Evolutionary conservation across 2,329 filamentous ascomycete genomes (phyloP).

Genomic region (Leptographium procerum): DNA sequence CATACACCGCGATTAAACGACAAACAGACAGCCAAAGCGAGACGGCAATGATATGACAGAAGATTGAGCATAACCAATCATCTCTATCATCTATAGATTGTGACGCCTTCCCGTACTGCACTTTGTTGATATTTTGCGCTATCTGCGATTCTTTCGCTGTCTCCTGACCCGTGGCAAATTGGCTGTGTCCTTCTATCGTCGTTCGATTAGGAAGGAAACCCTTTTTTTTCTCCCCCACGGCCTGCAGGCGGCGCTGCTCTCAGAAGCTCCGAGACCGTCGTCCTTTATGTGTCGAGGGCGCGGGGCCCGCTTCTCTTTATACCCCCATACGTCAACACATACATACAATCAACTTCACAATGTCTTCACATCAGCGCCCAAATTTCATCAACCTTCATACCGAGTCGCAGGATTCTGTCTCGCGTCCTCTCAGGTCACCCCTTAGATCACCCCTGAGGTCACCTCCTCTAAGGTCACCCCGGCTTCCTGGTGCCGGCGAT

Average conservation of each 20-base stretch:
- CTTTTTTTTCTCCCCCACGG: neutral
- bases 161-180: neutral
- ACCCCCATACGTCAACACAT: neutral
- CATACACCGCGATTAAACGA: neutral
- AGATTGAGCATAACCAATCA: neutral
- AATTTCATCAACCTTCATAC: constrained; percentile 49
- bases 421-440: constrained; percentile 55
- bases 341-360: neutral
- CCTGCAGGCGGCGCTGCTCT: neutral
- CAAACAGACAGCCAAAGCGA: neutral
- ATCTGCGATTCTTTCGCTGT: neutral
- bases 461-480: constrained; percentile 56
- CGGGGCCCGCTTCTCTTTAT: neutral
- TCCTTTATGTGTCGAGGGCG: neutral
- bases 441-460: constrained; percentile 49
- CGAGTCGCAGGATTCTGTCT: constrained; percentile 40
- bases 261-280: neutral
- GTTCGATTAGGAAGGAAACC: neutral
- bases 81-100: neutral
- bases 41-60: neutral
- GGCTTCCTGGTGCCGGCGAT: constrained; percentile 66
- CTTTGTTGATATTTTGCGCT: neutral
- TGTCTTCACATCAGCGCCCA: constrained; percentile 28
- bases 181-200: neutral
- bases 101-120: neutral